These are phyloP conservation scores for Hanseniaspora lachancei DNA, from an alignment of 805 yeast species.

Conservation along the genomic window DNA sequence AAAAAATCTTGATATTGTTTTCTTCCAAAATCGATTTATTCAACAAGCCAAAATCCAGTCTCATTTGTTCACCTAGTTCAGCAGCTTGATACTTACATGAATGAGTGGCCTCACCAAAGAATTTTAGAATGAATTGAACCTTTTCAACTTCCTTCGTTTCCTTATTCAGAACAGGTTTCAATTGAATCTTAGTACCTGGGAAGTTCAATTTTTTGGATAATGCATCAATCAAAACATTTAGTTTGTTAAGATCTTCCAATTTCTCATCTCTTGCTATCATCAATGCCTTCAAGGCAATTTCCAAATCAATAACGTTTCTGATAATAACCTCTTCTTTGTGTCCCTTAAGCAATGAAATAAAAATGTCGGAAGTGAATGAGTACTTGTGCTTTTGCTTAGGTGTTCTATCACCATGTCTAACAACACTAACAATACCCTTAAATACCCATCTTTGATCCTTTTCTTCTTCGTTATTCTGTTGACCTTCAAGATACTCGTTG, in stretches of 20 bases:
- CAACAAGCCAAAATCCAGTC: conserved; percentile 78
- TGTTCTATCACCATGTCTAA: conserved; percentile 96
- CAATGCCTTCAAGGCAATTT: conserved; percentile 74
- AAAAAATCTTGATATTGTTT: conserved; percentile 74
- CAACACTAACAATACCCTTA: conserved; percentile 80
- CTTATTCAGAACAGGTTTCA: conserved; percentile 68
- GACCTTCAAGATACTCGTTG: conserved; percentile 11
- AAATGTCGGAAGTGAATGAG: conserved; percentile 78
- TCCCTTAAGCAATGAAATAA: conserved; percentile 77
- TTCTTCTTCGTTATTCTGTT: conserved; percentile 24
- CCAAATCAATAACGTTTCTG: conserved; percentile 73
- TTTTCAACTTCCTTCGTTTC: conserved; percentile 65
- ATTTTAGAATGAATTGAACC: conserved; percentile 86
- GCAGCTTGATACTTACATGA: conserved; percentile 89
- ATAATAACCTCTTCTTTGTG: conserved; percentile 93
- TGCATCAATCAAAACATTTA: conserved; percentile 65
- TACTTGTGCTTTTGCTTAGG: conserved; percentile 97
- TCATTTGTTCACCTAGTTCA: conserved; percentile 89
- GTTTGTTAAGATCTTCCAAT: conserved; percentile 68
- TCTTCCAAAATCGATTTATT: conserved; percentile 57
- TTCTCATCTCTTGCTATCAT: conserved; percentile 64
- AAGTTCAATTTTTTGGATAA: conserved; percentile 76
- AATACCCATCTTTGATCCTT: conserved; percentile 82
- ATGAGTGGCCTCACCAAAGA: conserved; percentile 99
- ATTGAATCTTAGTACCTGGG: conserved; percentile 93